Evolutionary conservation across 1,139 yeast genomes (phyloP).

Genomic region (Taphrina deformans): DNA sequence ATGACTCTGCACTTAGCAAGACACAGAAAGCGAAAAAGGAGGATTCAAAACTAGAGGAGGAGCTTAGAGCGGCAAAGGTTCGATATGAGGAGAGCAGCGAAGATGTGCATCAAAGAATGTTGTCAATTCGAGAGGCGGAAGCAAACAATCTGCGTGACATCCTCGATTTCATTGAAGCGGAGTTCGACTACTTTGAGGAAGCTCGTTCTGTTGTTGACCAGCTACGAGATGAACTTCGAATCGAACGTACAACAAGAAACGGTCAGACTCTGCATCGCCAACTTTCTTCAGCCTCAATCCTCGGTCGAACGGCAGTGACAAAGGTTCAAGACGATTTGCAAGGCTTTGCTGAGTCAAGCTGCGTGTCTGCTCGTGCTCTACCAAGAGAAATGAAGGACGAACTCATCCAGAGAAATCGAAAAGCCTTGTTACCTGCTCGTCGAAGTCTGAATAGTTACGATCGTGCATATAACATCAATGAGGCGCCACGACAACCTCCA

Average conservation of each 20-base stretch:
- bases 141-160: conserved; percentile 36
- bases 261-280: background rate
- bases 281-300: background rate
- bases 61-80: conserved; percentile 40
- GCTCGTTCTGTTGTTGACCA: background rate
- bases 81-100: conserved; percentile 42
- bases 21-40: conserved; percentile 40
- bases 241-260: background rate
- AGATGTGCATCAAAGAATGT: conserved; percentile 40
- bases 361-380: background rate
- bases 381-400: background rate
- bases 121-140: conserved; percentile 41
- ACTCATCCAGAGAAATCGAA: background rate
- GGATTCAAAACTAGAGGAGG: conserved; percentile 41
- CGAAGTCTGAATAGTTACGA: background rate
- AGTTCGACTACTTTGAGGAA: conserved; percentile 38
- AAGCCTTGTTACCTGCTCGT: background rate
- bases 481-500: background rate
- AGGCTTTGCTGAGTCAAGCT: background rate
- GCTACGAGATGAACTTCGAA: background rate
- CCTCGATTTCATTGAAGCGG: conserved; percentile 39
- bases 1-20: conserved; percentile 40
- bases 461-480: background rate
- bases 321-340: no score
- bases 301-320: no score